phyloP scores from a whole-genome alignment of 2,329 filamentous ascomycete genomes.

The Diplodia intermedia region DNA sequence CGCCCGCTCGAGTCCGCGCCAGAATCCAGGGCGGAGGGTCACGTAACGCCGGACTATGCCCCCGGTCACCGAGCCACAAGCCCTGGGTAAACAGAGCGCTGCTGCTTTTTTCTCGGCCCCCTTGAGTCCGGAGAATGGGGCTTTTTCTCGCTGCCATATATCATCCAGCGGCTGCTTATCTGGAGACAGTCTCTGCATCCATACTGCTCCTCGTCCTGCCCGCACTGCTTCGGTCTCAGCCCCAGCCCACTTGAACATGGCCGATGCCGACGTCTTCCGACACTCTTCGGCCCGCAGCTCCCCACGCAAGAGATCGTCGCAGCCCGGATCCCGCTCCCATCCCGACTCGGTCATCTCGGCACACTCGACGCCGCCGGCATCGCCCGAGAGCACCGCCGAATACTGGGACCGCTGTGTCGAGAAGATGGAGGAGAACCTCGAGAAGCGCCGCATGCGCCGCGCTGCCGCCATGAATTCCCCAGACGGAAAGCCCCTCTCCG shows the following conservation, averaged over 20 bases:
- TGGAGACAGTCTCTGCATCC: constrained; percentile 19
- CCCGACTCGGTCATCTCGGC: constrained; percentile 22
- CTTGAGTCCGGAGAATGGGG: constrained; percentile 32
- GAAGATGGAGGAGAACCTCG: constrained; percentile 26
- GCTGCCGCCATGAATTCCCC: constrained; percentile 8
- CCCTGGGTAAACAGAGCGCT: constrained; percentile 20
- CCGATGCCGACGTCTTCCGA: constrained; percentile 11
- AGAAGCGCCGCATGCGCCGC: constrained; percentile 16
- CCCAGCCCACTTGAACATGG: constrained; percentile 23
- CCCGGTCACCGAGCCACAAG: constrained; percentile 31
- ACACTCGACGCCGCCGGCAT: constrained; percentile 19
- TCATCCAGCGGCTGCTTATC: constrained; percentile 30
- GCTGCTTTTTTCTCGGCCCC: constrained; percentile 31
- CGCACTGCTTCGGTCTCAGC: constrained; percentile 17
- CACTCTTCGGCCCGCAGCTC: constrained; percentile 10
- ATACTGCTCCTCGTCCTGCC: constrained; percentile 22
- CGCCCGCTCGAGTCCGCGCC: constrained; percentile 19
- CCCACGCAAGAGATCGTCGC: constrained; percentile 15
- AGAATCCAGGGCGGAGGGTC: constrained; percentile 30
- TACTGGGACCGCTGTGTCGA: constrained; percentile 30
- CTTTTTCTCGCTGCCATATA: constrained; percentile 27
- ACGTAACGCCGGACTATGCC: constrained; percentile 29
- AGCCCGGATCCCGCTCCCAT: constrained; percentile 23
- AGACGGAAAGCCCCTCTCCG: constrained; percentile 4
- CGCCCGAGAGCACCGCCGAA: constrained; percentile 29